Base-by-base conservation (phyloP, 495 filamentous ascomycete genomes). In the Lentithecium fluviatile region DNA sequence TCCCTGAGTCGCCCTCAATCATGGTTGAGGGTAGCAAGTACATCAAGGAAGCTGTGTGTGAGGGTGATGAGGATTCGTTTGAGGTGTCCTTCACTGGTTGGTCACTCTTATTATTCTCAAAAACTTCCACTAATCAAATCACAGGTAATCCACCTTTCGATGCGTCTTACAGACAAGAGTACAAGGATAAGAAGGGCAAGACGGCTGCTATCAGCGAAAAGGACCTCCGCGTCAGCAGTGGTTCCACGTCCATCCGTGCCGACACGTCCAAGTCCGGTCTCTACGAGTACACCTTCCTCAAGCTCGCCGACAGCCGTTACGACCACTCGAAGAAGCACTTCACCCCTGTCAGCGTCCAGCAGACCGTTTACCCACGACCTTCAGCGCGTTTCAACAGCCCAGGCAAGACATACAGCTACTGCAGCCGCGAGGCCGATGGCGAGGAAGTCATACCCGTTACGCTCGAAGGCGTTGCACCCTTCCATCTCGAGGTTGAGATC, bases 341-440 rank as follows among this genome's bases (percentile, higher is more conserved):
- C 67, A 77, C 77, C 53, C 80, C 85, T 12, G 66, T 96, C n/a
- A 75, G 82, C 19, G 77, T 98, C 2, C 80, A 87, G 42, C 94
- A 98, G 69, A 85, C 78, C 21, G 91, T 98, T 24, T 86, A 95
- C 70, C 76, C 87, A 17, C 85, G 87, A 29, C 94, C 94, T 0
- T 83, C 83, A 10, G 93, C 90, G 20, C 76, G 78, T 12, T 97
- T 98, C 66, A 80, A 80, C 52, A 88, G 89, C 60, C 90, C 91
- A 2, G 93, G 90, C n/a, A 92, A 91, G 71, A 90, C 91, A 3
- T 96, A 96, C 76, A 94, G 89, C 60, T 96, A 90, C 74, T 98
- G 94, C 76, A 86, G 90, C 65, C 85, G 88, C 37, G 90, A 95
- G 57, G 79, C 85, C n/a, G 81, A 79, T 43, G 85, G 84, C 40